phyloP scores from a whole-genome alignment of 1,284 basidiomycete genomes.

The Lignosus rhinocerotis region DNA sequence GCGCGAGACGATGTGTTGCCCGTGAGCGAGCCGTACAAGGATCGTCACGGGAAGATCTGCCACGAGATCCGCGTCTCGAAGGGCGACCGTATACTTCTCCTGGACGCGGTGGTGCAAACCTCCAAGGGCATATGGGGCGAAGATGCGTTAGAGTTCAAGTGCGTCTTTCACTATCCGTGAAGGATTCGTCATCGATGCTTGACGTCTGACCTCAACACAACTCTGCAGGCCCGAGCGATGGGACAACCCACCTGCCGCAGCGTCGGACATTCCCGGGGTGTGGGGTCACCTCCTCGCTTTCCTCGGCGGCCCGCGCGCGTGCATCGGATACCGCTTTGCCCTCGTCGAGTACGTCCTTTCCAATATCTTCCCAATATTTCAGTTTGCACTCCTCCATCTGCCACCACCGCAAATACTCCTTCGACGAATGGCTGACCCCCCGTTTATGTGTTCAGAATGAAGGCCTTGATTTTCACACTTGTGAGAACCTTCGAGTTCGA shows the following conservation, averaged over 20 bases:
- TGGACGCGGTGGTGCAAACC: slow-evolving; percentile 49
- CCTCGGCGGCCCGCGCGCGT: slow-evolving; percentile 58
- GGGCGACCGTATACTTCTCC: slow-evolving; percentile 49
- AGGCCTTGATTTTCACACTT: slow-evolving; percentile 56
- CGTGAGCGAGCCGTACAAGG: slow-evolving; percentile 35
- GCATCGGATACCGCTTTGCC: slow-evolving; percentile 72
- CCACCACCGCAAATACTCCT: too few species aligned
- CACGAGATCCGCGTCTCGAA: slow-evolving; percentile 38
- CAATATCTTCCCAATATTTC: neutral
- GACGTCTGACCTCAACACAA: neutral
- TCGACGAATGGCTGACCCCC: too few species aligned
- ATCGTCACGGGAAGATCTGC: slow-evolving; percentile 28
- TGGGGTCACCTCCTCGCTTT: slow-evolving; percentile 63
- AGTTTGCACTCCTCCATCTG: too few species aligned
- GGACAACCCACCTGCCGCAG: slow-evolving; percentile 47
- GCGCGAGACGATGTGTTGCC: slow-evolving; percentile 49
- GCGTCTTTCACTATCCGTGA: slow-evolving; percentile 8
- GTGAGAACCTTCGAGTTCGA: slow-evolving; percentile 59
- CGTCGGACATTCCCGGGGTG: slow-evolving; percentile 53
- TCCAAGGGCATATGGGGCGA: slow-evolving; percentile 53
- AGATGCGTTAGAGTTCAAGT: slow-evolving; percentile 54
- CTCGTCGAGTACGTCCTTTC: slow-evolving; percentile 52
- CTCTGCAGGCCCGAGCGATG: slow-evolving; percentile 56
- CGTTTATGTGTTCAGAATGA: slow-evolving; percentile 38
- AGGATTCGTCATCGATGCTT: neutral